Base-by-base conservation (phyloP, 805 yeast genomes). In the Candida boleticola region DNA sequence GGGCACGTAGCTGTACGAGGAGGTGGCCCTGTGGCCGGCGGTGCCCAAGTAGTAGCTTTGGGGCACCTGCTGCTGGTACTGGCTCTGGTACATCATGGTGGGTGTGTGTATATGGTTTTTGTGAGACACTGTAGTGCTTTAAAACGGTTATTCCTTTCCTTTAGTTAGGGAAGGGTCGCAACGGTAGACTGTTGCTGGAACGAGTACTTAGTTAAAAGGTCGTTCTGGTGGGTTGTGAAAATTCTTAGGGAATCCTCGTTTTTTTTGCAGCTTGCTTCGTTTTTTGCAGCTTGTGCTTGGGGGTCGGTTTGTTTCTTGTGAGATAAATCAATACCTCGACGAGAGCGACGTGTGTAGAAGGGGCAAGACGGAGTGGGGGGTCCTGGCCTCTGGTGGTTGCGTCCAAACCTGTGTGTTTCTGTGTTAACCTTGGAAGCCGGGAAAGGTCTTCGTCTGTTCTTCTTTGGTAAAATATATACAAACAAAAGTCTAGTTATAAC, bases 161-260 rank as follows among this genome's bases (percentile, higher is more conserved):
- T n/a, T n/a, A n/a, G n/a, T n/a, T n/a, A n/a, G n/a, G n/a, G n/a
- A n/a, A 7, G 27, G 27, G 11, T 23, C 27, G 27, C 11, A 7
- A 11, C 27, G 39, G 21, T 20, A 23, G 26, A 7, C 34, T 14
- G 34, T 19, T 34, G 30, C 36, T 36, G n/a, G n/a, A 52, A 55
- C 68, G 67, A 63, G 40, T 50, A 63, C 71, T 66, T 66, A 66
- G 52, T 59, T 57, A 66, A 66, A 66, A 66, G 71, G 64, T 65
- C 71, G 68, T 44, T 49, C 19, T 11, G 11, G 9, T 31, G 14
- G n/a, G n/a, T n/a, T n/a, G n/a, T 11, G 36, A 29, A 29, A 29
- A 29, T 29, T 7, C 5, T 7, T 5, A 29, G n/a, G n/a, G n/a
- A 5, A 7, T 29, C 31, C 14, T 13, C 14, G 11, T 29, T 13